A percentile compares a stretch with the other conserved stretches of the same genome.
Conservation (phyloP, 2,329 filamentous ascomycete species). For the Penicillium sp. region DNA sequence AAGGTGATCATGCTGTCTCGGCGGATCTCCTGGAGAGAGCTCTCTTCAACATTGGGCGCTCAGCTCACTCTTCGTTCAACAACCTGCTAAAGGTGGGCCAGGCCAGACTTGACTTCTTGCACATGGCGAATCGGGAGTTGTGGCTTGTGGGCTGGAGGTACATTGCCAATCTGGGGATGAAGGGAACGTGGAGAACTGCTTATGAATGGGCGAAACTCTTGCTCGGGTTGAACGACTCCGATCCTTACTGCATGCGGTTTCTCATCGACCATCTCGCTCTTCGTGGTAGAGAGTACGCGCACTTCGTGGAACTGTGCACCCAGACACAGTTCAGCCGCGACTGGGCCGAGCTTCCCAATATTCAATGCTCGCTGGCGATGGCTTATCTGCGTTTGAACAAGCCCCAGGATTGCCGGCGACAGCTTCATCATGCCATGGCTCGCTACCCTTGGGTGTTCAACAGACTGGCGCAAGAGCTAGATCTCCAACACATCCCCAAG, state of each 20-base stretch:
- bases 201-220: constrained; percentile 91
- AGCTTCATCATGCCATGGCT: constrained; percentile 66
- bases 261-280: constrained; percentile 81
- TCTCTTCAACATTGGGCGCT: constrained; percentile 88
- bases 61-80: constrained; percentile 77
- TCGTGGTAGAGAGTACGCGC: constrained; percentile 71
- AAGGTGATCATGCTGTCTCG: constrained; percentile 80
- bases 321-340: constrained; percentile 50
- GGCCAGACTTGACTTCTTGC: constrained; percentile 74
- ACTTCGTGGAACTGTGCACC: constrained; percentile 68
- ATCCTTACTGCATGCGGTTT: constrained; percentile 80
- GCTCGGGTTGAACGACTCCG: constrained; percentile 68
- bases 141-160: constrained; percentile 90
- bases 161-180: constrained; percentile 76
- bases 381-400: constrained; percentile 72
- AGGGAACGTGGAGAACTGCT: constrained; percentile 90
- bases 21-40: constrained; percentile 87
- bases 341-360: constrained; percentile 62
- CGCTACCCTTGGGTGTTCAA: constrained; percentile 81
- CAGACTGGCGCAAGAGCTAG: constrained; percentile 74
- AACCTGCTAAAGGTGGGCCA: constrained; percentile 72
- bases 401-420: constrained; percentile 60
- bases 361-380: constrained; percentile 72
- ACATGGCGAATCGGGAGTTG: constrained; percentile 86
- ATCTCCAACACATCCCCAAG: constrained; percentile 70